phyloP scores from a whole-genome alignment of 2,329 filamentous ascomycete genomes.

The Fusarium tuaranense region DNA sequence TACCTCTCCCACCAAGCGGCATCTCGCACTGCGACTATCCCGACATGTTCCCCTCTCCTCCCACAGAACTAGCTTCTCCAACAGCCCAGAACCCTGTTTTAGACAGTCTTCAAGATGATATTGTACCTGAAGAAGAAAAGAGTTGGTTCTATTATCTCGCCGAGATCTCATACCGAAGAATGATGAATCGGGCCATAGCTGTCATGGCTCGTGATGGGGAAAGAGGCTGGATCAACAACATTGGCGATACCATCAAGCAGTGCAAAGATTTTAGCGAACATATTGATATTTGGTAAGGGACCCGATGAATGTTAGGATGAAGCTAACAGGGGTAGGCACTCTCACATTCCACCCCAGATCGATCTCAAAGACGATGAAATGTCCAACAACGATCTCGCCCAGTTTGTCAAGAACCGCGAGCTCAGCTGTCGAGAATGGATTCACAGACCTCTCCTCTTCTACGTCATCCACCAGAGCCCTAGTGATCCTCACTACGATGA shows the following conservation, averaged over 20 bases:
- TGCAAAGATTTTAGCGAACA: neutral
- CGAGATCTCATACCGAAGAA: slow-evolving; percentile 55
- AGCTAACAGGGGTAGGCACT: neutral
- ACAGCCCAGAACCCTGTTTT: neutral
- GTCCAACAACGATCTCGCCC: neutral
- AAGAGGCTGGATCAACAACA: neutral
- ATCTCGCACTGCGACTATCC: slow-evolving; percentile 52
- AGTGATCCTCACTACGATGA: neutral
- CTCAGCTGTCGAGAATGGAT: neutral
- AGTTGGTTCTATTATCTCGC: slow-evolving; percentile 60
- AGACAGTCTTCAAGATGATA: neutral
- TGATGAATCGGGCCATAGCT: slow-evolving; percentile 55
- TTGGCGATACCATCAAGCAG: neutral
- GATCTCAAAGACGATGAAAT: neutral
- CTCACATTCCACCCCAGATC: neutral
- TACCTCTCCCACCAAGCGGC: slow-evolving; percentile 51
- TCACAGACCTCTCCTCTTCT: neutral
- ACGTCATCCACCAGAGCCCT: neutral
- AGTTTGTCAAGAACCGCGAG: neutral
- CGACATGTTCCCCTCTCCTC: slow-evolving; percentile 44
- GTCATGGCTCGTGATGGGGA: slow-evolving; percentile 34
- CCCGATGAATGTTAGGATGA: neutral
- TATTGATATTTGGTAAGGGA: neutral
- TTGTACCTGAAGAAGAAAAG: slow-evolving; percentile 42
- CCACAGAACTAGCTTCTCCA: slow-evolving; percentile 9